Evolutionary conservation across 768 basidiomycete genomes (phyloP), one percentile per base, ranked within the genome.

Genomic region (Naganishia kalamii): DNA sequence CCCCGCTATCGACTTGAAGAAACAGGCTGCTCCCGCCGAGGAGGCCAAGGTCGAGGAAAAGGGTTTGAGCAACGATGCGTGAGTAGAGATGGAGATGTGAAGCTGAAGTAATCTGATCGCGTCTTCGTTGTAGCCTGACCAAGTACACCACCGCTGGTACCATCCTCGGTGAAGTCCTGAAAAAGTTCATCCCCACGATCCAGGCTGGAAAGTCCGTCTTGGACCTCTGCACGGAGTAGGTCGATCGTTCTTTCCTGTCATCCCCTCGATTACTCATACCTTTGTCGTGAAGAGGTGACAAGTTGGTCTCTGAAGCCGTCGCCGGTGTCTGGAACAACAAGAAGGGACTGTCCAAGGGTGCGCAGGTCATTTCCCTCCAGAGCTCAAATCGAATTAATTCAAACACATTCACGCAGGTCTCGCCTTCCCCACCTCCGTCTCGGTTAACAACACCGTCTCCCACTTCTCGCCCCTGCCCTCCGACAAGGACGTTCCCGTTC

Each of bases 401-500:
- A 8, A 27, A 29, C 43, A 21, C 19, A 49, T 68, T 17, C 30
- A 62, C 44, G 67, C 67, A 74, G 78, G 78, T 60, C 62, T 94
- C 75, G 91, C 92, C 1, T 97, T 97, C 83, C 96, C 96, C 19
- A 97, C 96, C 19, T 86, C 83, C 71, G 80, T 99, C 71, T 93
- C 92, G 27, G 86, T 98, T 70, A 97, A 98, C 85, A 93, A 96
- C 80, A 83, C 86, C 71, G 92, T 98, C 67, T 87, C 91, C 46
- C 90, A 98, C 80, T 96, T 92, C 82, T 93, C 93, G 12, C 96
- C 96, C n/a, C 85, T 97, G 62, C 86, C 86, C 83, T 92, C 81
- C 73, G 91, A 79, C 77, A 74, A 78, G 68, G 76, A 76, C 68
- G 66, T 71, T 25, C 63, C 74, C 19, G 68, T 69, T 25, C 65